A percentile compares a stretch with the other conserved stretches of the same genome.
phyloP scores from a whole-genome alignment of 129 eudicot genomes.

The Tagetes patula region DNA sequence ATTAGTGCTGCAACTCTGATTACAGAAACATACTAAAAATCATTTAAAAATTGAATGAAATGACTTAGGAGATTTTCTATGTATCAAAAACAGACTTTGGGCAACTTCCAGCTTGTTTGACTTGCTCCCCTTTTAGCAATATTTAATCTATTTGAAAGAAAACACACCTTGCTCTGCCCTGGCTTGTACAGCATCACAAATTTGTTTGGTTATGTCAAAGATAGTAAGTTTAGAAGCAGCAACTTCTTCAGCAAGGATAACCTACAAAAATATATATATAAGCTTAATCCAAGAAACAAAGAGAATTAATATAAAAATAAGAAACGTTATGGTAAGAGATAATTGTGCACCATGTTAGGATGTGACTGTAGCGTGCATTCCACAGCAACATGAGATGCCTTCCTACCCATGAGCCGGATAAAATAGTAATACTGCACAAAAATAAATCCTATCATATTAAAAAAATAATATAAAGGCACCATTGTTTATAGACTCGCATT shows the following conservation, averaged over 20 bases:
- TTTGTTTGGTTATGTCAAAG: slow-evolving; percentile 82
- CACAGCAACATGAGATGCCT: slow-evolving; percentile 96
- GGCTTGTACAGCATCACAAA: slow-evolving; percentile 92
- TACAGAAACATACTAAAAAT: not conserved
- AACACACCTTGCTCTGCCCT: slow-evolving; percentile 67
- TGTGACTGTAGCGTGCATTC: slow-evolving; percentile 98
- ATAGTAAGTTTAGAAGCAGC: slow-evolving; percentile 88
- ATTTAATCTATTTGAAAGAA: not conserved
- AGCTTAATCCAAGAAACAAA: not conserved
- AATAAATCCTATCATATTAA: not conserved
- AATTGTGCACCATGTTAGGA: slow-evolving; percentile 63
- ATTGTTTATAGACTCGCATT: no score
- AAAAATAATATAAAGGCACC: not conserved
- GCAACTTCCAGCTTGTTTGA: not conserved
- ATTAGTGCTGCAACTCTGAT: no score
- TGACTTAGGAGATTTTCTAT: not conserved
- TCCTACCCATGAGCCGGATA: slow-evolving; percentile 95
- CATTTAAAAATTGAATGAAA: not conserved
- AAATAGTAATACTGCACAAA: slow-evolving; percentile 42
- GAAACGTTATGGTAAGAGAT: not conserved
- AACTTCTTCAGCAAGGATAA: slow-evolving; percentile 90
- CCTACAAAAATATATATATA: slow-evolving; percentile 41
- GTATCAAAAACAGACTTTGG: not conserved
- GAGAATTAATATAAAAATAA: not conserved
- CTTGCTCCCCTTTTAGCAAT: not conserved